These are phyloP conservation scores for Vanrija sp. DNA, from an alignment of 1,284 basidiomycete species.

Conservation along the genomic window DNA sequence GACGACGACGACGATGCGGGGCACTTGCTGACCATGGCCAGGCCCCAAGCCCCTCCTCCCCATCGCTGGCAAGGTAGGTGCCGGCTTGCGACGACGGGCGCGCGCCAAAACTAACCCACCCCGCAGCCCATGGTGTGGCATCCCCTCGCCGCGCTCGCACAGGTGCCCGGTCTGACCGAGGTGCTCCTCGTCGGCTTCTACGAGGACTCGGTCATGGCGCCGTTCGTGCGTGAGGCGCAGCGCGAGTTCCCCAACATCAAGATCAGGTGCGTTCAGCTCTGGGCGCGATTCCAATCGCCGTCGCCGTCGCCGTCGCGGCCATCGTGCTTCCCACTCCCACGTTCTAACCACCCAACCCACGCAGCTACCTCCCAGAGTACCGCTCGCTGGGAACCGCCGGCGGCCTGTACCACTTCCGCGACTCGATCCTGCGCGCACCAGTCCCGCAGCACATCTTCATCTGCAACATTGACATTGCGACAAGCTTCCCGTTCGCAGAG, in stretches of 20 bases:
- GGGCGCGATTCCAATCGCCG: no score
- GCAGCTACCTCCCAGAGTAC: slow-evolving; percentile 54
- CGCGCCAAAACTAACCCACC: not conserved
- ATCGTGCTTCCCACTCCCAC: no score
- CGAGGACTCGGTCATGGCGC: slow-evolving; percentile 51
- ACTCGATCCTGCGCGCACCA: slow-evolving; percentile 51
- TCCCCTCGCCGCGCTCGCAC: slow-evolving; percentile 51
- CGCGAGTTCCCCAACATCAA: slow-evolving; percentile 53
- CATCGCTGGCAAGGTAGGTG: slow-evolving; percentile 50
- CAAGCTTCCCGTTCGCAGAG: slow-evolving; percentile 50
- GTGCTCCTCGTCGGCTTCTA: slow-evolving; percentile 55
- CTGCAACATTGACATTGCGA: slow-evolving; percentile 55
- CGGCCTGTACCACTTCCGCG: slow-evolving; percentile 51
- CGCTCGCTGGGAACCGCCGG: slow-evolving; percentile 53
- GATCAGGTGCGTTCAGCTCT: slow-evolving; percentile 39
- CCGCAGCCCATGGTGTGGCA: slow-evolving; percentile 53
- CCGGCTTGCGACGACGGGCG: no score
- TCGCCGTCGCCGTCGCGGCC: no score
- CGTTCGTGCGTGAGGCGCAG: slow-evolving; percentile 52
- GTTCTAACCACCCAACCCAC: no score
- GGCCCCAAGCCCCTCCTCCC: slow-evolving; percentile 52
- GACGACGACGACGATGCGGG: not conserved
- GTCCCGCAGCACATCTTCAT: slow-evolving; percentile 53
- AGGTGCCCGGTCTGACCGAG: slow-evolving; percentile 51
- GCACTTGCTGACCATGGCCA: slow-evolving; percentile 18